phyloP scores from a whole-genome alignment of 1,284 basidiomycete genomes.

The Cystobasidiaceae sp. region DNA sequence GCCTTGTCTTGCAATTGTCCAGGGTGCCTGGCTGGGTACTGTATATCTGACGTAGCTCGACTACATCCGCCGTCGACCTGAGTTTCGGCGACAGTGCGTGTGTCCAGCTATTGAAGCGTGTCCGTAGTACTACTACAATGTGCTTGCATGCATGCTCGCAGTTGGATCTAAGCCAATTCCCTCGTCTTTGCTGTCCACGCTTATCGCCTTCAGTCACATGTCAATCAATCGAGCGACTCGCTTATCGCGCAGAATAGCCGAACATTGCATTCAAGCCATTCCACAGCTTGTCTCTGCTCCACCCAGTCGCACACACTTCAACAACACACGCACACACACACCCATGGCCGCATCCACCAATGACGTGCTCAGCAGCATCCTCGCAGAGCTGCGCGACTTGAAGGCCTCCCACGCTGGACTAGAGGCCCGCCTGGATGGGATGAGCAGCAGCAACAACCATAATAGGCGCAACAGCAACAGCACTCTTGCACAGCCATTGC shows the following conservation, averaged over 20 bases:
- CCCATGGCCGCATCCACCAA: neutral
- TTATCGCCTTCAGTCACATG: too few relatives aligned
- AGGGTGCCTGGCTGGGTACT: neutral
- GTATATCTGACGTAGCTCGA: neutral
- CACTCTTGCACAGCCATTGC: neutral
- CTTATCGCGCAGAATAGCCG: too few relatives aligned
- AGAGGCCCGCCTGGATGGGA: constrained; percentile 36
- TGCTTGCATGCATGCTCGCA: too few relatives aligned
- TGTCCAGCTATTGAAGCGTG: too few relatives aligned
- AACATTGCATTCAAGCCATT: too few relatives aligned
- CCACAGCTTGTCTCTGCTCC: neutral
- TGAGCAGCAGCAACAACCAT: constrained; percentile 28
- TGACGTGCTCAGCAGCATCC: constrained; percentile 39
- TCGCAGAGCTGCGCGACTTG: constrained; percentile 38
- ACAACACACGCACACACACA: neutral
- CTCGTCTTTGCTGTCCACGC: too few relatives aligned
- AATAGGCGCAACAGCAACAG: neutral
- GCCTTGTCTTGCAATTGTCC: neutral
- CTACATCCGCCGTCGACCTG: too few relatives aligned
- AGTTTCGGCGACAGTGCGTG: too few relatives aligned
- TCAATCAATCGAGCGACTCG: too few relatives aligned
- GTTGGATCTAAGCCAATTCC: too few relatives aligned
- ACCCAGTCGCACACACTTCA: neutral
- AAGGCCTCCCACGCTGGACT: constrained; percentile 36
- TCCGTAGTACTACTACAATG: too few relatives aligned